Conservation (phyloP, 2,329 filamentous ascomycete genomes). For the Eurotiales sp. region DNA sequence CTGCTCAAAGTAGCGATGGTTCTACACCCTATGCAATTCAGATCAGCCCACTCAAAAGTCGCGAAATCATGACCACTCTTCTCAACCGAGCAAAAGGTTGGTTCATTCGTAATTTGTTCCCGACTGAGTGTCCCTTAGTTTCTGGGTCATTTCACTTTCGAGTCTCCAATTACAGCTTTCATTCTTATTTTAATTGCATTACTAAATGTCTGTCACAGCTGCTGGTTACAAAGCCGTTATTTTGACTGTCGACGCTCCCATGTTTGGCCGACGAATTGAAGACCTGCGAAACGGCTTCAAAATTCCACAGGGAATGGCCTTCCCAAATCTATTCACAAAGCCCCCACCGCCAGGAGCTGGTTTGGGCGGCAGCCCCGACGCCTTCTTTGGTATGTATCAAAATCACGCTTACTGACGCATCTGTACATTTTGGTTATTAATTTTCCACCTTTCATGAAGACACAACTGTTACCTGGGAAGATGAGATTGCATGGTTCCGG, state of each 20-base stretch:
- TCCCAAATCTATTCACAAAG: neutral
- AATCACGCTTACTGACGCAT: no score
- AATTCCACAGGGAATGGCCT: neutral
- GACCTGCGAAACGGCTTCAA: conserved; percentile 39
- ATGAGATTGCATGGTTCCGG: neutral
- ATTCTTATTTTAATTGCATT: no score
- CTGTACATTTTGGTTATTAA: no score
- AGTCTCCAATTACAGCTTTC: neutral
- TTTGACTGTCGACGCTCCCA: conserved; percentile 53
- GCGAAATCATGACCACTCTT: neutral
- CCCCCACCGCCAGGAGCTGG: no score
- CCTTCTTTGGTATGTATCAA: no score
- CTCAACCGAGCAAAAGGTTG: conserved; percentile 14
- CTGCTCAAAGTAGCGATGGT: neutral
- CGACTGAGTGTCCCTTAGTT: no score
- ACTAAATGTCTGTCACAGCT: no score
- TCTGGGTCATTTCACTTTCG: no score
- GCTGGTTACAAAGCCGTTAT: conserved; percentile 54
- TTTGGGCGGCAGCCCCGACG: no score
- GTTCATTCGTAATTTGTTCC: no score
- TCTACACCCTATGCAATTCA: neutral
- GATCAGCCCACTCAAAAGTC: neutral
- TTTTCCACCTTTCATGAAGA: no score
- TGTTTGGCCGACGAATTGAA: conserved; percentile 51
- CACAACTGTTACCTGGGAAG: neutral